Base-by-base conservation (phyloP, 2,329 filamentous ascomycete species). In the Trichoderma brevicompactum region DNA sequence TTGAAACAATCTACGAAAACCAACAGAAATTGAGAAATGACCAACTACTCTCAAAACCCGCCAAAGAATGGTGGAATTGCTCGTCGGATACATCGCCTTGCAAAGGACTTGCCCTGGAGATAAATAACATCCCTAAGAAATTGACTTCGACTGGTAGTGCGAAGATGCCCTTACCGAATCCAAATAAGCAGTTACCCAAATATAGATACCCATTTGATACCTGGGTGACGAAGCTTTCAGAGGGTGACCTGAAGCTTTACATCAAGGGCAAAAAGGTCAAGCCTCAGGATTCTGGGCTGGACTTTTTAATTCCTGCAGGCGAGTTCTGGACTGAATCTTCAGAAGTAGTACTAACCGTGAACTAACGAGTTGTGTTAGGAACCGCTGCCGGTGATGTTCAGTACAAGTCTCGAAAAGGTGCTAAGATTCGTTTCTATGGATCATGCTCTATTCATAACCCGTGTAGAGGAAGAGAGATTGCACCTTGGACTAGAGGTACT, bases 301-400 rank as follows among this genome's bases (percentile, higher is more conserved):
- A 54, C 23, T 63, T 36, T 54, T 38, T 63, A 1, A 63, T 63
- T 2, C 60, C 60, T 23, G 60, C 60, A n/a, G 60, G 60, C 54
- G 13, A 38, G 50, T 28, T 2, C 7, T 46, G 23, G 23, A 28
- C 23, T 28, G 2, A 8, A 36, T 36, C 17, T n/a, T 43, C n/a
- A 38, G 46, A 7, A 32, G 9, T 15, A 5, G 2, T 5, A 10
- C 7, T 2, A 2, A 6, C 28, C 2, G 2, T 15, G 5, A 12
- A 7, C 17, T 46, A 3, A 53, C 40, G 7, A 13, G 32, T 23
- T 5, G 7, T 4, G 13, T 23, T 23, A 63, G 60, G 60, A n/a
- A 63, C 60, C 9, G 10, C n/a, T 8, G 60, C 60, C 8, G 40
- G 48, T 23, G 60, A 63, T 38, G 49, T 63, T 4, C 32, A 28